Evolutionary conservation across 2,329 filamentous ascomycete genomes (phyloP).

Genomic region (Esteya vermicola): DNA sequence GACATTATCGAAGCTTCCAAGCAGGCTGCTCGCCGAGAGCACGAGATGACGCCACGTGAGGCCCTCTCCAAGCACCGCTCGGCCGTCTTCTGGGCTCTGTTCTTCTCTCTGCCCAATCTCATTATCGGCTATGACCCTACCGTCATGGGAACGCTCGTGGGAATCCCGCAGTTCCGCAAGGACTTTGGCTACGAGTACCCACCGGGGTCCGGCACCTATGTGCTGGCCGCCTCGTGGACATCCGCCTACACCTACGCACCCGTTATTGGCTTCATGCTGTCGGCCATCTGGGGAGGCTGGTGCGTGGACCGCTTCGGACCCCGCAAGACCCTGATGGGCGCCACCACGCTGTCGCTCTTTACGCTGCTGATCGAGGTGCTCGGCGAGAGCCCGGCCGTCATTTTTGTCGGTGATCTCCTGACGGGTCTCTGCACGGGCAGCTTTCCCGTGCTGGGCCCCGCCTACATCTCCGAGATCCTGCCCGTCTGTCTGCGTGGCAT

Average conservation of each 20-base stretch:
- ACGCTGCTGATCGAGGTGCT: not conserved
- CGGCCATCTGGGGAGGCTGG: not conserved
- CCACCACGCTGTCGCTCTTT: not conserved
- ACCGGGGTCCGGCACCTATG: not conserved
- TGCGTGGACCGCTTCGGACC: not conserved
- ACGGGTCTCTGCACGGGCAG: not conserved
- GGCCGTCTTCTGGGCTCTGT: not conserved
- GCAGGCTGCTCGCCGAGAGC: not conserved
- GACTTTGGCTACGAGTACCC: constrained; percentile 1
- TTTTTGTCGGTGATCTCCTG: not conserved
- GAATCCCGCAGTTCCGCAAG: constrained; percentile 2
- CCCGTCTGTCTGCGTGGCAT: constrained; percentile 14
- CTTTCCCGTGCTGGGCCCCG: not conserved
- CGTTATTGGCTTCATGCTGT: not conserved
- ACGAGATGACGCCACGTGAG: not conserved
- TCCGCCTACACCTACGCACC: not conserved
- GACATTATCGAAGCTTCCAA: not conserved
- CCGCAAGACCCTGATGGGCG: not conserved
- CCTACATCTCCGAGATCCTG: constrained; percentile 9
- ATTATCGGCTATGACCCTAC: constrained; percentile 1
- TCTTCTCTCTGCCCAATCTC: not conserved
- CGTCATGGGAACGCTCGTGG: not conserved
- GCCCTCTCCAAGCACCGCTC: not conserved
- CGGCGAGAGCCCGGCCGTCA: not conserved
- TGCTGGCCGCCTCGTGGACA: not conserved